phyloP scores from a whole-genome alignment of 1,284 basidiomycete genomes.

The Laetiporus sulphureus region DNA sequence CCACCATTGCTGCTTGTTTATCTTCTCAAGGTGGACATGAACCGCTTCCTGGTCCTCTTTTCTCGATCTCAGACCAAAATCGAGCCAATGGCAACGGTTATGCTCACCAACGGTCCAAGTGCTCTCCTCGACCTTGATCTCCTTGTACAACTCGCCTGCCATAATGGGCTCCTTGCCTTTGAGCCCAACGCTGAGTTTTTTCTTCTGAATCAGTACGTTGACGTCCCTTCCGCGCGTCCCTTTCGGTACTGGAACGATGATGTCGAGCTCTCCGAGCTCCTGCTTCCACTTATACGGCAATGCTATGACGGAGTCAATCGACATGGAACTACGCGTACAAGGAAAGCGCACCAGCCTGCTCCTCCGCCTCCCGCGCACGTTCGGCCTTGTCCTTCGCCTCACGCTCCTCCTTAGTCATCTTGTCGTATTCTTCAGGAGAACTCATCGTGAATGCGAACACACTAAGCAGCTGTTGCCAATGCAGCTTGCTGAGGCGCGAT shows the following conservation, averaged over 20 bases:
- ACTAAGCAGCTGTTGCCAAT: background rate
- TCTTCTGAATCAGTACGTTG: slow-evolving; percentile 71
- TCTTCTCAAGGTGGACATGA: slow-evolving; percentile 81
- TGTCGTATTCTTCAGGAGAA: slow-evolving; percentile 61
- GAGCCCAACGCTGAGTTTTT: slow-evolving; percentile 76
- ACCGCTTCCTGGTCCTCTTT: slow-evolving; percentile 79
- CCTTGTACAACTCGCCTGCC: slow-evolving; percentile 88
- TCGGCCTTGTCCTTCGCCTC: slow-evolving; percentile 66
- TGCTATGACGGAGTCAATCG: slow-evolving; percentile 37
- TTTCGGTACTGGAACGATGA: slow-evolving; percentile 78
- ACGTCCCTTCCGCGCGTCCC: slow-evolving; percentile 84
- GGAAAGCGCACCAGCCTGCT: slow-evolving; percentile 74
- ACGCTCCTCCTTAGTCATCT: slow-evolving; percentile 71
- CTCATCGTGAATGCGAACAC: slow-evolving; percentile 5
- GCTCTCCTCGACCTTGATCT: slow-evolving; percentile 93
- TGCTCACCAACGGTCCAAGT: slow-evolving; percentile 90
- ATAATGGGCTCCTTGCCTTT: slow-evolving; percentile 85
- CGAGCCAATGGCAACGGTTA: background rate
- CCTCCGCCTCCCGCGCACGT: slow-evolving; percentile 61
- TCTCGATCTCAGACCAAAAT: slow-evolving; percentile 4
- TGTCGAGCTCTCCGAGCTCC: slow-evolving; percentile 81
- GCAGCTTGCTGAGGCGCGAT: background rate
- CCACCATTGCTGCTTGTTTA: slow-evolving; percentile 93
- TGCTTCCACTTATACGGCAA: slow-evolving; percentile 94
- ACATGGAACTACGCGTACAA: slow-evolving; percentile 13